Base-by-base conservation (phyloP, 495 filamentous ascomycete species). In the Penicillium verhagenii region DNA sequence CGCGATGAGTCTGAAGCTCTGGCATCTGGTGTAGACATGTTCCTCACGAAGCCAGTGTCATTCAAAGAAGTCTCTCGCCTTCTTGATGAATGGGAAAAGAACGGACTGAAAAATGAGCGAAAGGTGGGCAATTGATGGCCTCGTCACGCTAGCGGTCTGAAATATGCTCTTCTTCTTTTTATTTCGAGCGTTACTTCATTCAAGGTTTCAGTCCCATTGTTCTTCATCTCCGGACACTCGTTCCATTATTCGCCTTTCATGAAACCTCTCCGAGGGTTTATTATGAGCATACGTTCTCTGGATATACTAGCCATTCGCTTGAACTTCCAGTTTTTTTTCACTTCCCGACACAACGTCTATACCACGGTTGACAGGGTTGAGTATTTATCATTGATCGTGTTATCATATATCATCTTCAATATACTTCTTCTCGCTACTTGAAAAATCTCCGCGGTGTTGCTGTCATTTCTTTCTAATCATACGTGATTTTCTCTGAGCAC, bases 11-110 rank as follows among this genome's bases (percentile, higher is more conserved):
- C 79, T 6, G 86, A 90, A 44, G 88, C 88, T 0, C 76, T 85
- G 52, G 77, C 75, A 6, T 82, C 81, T 11, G 88, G 88, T 6
- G 79, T 92, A 29, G 85, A 92, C 63, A 63, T 87, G 13, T 91
- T 89, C 63, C 72, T 91, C 57, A 89, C 87, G 13, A 89, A 90
- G 59, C 88, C 88, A 1, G 84, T 90, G 2, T 74, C 72, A 0
- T 77, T 82, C 57, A 76, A 72, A 54, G 72, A 78, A 51, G 75
- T 82, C 0, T 73, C 76, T 3, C 63, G 75, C 4, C 56, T 80
- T 6, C 53, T 82, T 26, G 67, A 72, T 26, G 78, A 80, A 44
- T 80, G 78, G 78, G 74, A 75, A 46, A 67, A 42, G n/a, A 58
- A 63, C 38, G 57, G 46, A 2, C 45, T 69, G 29, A 29, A 42